Base-by-base conservation (phyloP, 2,329 filamentous ascomycete genomes). In the Nemania bipapillata region DNA sequence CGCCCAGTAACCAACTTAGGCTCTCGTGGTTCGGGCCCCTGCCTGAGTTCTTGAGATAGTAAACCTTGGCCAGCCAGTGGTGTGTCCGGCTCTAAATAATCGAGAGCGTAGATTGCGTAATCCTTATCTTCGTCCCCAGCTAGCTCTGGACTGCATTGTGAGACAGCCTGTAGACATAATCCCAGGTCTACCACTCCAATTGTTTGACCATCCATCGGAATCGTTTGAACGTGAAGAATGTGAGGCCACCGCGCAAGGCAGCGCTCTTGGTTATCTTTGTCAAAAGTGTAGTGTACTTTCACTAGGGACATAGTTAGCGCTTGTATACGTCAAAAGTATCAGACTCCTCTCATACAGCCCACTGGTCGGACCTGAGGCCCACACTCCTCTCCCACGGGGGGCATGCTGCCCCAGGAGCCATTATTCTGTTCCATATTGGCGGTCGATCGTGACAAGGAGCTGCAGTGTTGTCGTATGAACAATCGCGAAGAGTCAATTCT, bases 231-330 rank as follows among this genome's bases (percentile, higher is more conserved):
- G 60, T 91, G 87, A 66, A 97, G 85, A 17, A 91, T 86, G 67
- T 95, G 90, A 20, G 93, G 91, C 84, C 93, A 91, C 76, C 95
- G 89, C 68, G 95, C 94, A 57, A 99, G 86, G 80, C 94, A 97
- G 78, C 95, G 94, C 72, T 93, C 91, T 81, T 94, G 94, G 82
- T 89, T 91, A 73, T 95, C 91, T 77, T 91, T 90, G 80, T 98
- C 94, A 82, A 98, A 97, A 35, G 94, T 97, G 82, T 98, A 99
- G 69, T 97, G 90, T 57, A 98, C 92, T 86, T 98, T 98, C 81
- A 98, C 94, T 97, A 80, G 49, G 69, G 20, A 15, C 67, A 40
- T 58, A 35, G 68, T 78, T 62, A 79, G 75, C 71, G 26, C 64
- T 66, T 62, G 58, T 67, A 59, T 20, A 12, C 7, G 28, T 30